Base-by-base conservation (phyloP, 2,329 filamentous ascomycete species). In the Xylariaceae sp. region DNA sequence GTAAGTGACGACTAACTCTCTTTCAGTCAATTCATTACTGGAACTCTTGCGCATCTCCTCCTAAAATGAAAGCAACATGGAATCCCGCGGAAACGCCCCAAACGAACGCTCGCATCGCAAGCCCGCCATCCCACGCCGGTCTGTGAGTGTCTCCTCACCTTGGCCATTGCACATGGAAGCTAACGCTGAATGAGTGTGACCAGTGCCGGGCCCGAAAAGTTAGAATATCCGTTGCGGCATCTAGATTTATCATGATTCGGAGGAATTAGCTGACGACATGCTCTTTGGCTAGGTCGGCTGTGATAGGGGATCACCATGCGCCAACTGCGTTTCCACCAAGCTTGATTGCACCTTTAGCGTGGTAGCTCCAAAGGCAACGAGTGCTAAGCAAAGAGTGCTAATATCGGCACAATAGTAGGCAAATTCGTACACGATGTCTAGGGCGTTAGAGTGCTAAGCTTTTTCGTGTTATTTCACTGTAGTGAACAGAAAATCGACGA, bases 401-500 rank as follows among this genome's bases (percentile, higher is more conserved):
- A 68, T 75, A 21, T 73, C 72, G 3, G 60, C 69, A 32, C 57
- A 73, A 58, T 74, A 74, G 72, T 74, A 24, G 59, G 66, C 58
- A 3, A 1, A 20, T 11, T 4, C 27, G 1, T 3, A 10, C 45
- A 9, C 2, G 32, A 44, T 26, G 13, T 5, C 3, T 11, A 2
- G 11, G 21, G 8, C 20, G 32, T 23, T 9, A 15, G n/a, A 24
- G 20, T 23, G 21, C 44, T 53, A 24, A 43, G 9, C 8, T 18
- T 10, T 8, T n/a, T 36, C 27, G 8, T 30, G 10, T 30, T 10
- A 29, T 5, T 3, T 5, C 10, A 2, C 29, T 24, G 21, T 33
- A 74, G 72, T 51, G 72, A 74, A 41, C 64, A 61, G 37, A 74
- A 74, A 49, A 71, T 74, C 21, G 71, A 74, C 30, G 61, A 64